Base-by-base conservation (phyloP, 345 rosid species). In the Anacardium occidentale region DNA sequence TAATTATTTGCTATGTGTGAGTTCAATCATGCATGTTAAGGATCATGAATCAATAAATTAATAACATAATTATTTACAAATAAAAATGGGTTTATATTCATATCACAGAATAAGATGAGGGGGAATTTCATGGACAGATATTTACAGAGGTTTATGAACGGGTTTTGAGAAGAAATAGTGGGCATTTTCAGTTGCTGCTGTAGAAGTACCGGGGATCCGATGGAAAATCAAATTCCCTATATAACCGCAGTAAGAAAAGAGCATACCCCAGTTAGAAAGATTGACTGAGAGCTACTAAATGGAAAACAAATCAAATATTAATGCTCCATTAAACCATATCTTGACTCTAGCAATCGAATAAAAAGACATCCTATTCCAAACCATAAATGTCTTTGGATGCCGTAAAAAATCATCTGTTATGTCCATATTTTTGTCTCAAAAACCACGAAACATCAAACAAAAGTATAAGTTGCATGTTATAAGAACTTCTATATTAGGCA, bases 141-240 rank as follows among this genome's bases (percentile, higher is more conserved):
- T 71, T 64, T 76, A 79, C 83, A 81, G 5, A 68, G 50, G 61
- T 64, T 22, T 32, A 60, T 45, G 55, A 66, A 47, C 50, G 47
- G 32, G 64, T 6, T 57, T 50, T 6, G 20, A 40, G 68, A 45
- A 42, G 45, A 54, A 24, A 22, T n/a, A 40, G 62, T 32, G 66
- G 51, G 70, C 51, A 62, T 52, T 73, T 81, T 80, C 42, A 83
- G 83, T 72, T 80, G 82, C 83, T 47, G 75, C 83, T 77, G 82
- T 82, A 71, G 55, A 85, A 88, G 71, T 88, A 85, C 77, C 83
- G 84, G 0, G 89, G 88, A 76, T 83, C 77, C 4, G 81, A 78
- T 0, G 89, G 89, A 59, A 78, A 85, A 75, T 85, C 87, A 72
- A 83, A 87, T 51, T 80, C 87, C 72, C 79, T 80, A 62, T 79